Percentiles rank a stretch among this genome's conserved stretches.
Evolutionary conservation across 1,284 basidiomycete species (phyloP).

Genomic region (Gomphus bonarii): DNA sequence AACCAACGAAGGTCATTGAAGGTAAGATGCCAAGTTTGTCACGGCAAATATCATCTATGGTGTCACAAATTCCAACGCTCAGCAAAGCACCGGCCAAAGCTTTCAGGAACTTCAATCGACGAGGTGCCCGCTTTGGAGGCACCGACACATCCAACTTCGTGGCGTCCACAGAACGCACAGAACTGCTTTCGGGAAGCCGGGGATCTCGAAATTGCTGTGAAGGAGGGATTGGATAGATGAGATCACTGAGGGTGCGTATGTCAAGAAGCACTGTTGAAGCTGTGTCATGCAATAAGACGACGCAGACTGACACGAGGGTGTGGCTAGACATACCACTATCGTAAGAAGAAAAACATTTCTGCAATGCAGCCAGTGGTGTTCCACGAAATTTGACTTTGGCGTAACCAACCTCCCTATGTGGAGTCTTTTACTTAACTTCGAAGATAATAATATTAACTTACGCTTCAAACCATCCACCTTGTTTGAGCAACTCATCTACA

Average conservation of each 20-base stretch:
- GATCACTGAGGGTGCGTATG: slow-evolving; percentile 11
- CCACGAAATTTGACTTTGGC: neutral
- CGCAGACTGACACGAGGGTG: neutral
- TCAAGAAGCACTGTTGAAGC: slow-evolving; percentile 15
- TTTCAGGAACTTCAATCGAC: slow-evolving; percentile 9
- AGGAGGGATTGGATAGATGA: slow-evolving; percentile 6
- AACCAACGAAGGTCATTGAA: slow-evolving; percentile 33
- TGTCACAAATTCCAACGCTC: slow-evolving; percentile 12
- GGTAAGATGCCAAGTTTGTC: slow-evolving; percentile 33
- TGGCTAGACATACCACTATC: slow-evolving; percentile 13
- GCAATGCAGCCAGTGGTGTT: slow-evolving; percentile 6
- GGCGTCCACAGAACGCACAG: slow-evolving; percentile 1
- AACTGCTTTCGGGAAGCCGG: slow-evolving; percentile 13
- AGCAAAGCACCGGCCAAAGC: slow-evolving; percentile 10
- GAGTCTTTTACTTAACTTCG: neutral
- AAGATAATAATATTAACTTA: slow-evolving; percentile 25
- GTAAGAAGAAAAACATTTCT: slow-evolving; percentile 8
- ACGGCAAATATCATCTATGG: slow-evolving; percentile 33
- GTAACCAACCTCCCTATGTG: neutral
- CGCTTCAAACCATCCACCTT: slow-evolving; percentile 67
- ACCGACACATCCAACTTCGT: slow-evolving; percentile 11
- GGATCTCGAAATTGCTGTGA: slow-evolving; percentile 10
- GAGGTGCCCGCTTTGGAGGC: neutral
- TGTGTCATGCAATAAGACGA: neutral
- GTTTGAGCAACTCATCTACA: slow-evolving; percentile 60